Percentiles rank a stretch among this genome's conserved stretches.
phyloP scores from a whole-genome alignment of 2,329 filamentous ascomycete genomes.

The Exophiala phaeomuriformis region DNA sequence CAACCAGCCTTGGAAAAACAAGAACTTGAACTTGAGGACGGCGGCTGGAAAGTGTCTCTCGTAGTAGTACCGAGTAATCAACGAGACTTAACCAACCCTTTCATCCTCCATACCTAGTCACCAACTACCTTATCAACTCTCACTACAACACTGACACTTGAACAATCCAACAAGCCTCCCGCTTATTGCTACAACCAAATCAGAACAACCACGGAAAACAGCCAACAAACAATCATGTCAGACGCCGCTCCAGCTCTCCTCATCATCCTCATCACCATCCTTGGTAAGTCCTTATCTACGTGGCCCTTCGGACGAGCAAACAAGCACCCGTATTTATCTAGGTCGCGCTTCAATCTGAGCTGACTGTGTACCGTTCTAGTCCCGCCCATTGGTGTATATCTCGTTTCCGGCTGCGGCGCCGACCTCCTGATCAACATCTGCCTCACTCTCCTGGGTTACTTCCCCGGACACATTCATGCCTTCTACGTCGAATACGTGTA shows the following conservation, averaged over 20 bases:
- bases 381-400: conserved; percentile 84
- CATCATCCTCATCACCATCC: conserved; percentile 27
- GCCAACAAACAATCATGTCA: conserved; percentile 15
- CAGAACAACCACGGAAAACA: background rate
- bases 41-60: too few relatives aligned
- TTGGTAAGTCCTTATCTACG: conserved; percentile 15
- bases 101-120: too few relatives aligned
- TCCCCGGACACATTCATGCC: conserved; percentile 43
- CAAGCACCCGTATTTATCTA: too few relatives aligned
- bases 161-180: too few relatives aligned
- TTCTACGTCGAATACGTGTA: conserved; percentile 29
- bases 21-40: too few relatives aligned
- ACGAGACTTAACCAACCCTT: too few relatives aligned
- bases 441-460: conserved; percentile 67
- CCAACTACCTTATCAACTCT: too few relatives aligned
- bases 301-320: background rate
- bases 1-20: too few relatives aligned
- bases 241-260: conserved; percentile 26
- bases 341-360: background rate
- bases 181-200: background rate
- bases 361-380: conserved; percentile 33
- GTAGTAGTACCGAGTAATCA: too few relatives aligned
- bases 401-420: conserved; percentile 79
- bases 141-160: too few relatives aligned
- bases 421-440: conserved; percentile 89